phyloP scores from a whole-genome alignment of 2,329 filamentous ascomycete genomes.

The Microascus cirrosus region DNA sequence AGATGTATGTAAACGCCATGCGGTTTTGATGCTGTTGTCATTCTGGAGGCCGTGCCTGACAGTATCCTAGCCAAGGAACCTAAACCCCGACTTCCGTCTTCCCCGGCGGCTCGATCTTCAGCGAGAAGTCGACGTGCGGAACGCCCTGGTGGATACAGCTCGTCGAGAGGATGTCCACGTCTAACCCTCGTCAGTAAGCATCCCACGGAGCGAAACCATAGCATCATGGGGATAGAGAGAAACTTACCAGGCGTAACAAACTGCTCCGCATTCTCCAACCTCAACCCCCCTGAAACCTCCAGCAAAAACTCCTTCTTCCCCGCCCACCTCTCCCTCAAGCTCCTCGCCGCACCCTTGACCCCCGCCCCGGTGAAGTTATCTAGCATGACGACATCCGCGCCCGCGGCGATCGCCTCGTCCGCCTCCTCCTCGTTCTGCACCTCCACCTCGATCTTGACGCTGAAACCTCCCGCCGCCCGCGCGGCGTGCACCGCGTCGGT shows the following conservation, averaged over 20 bases:
- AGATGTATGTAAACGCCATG: background rate
- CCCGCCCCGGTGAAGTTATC: slow-evolving; percentile 85
- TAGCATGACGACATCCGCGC: slow-evolving; percentile 93
- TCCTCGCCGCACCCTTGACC: slow-evolving; percentile 61
- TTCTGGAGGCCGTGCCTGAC: background rate
- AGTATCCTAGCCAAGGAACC: background rate
- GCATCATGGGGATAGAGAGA: background rate
- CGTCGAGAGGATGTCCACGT: slow-evolving; percentile 92
- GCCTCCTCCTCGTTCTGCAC: slow-evolving; percentile 82
- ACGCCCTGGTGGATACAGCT: slow-evolving; percentile 96
- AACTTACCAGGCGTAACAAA: slow-evolving; percentile 66
- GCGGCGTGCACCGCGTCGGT: slow-evolving; percentile 76
- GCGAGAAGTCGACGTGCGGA: slow-evolving; percentile 85
- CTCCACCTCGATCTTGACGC: slow-evolving; percentile 88
- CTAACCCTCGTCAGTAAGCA: slow-evolving; percentile 25
- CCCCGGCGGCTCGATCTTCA: slow-evolving; percentile 55
- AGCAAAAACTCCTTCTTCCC: slow-evolving; percentile 66
- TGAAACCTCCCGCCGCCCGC: slow-evolving; percentile 75
- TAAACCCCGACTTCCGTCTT: background rate
- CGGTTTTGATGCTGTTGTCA: background rate
- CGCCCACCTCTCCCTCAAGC: slow-evolving; percentile 70
- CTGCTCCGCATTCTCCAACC: slow-evolving; percentile 66
- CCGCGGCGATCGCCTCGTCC: slow-evolving; percentile 79
- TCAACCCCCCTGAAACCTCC: slow-evolving; percentile 87
- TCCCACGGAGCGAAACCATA: background rate